Percentiles rank a stretch among this genome's conserved stretches.
These are phyloP conservation scores for Vigna mungo DNA, from an alignment of 306 rosid species.

Conservation along the genomic window DNA sequence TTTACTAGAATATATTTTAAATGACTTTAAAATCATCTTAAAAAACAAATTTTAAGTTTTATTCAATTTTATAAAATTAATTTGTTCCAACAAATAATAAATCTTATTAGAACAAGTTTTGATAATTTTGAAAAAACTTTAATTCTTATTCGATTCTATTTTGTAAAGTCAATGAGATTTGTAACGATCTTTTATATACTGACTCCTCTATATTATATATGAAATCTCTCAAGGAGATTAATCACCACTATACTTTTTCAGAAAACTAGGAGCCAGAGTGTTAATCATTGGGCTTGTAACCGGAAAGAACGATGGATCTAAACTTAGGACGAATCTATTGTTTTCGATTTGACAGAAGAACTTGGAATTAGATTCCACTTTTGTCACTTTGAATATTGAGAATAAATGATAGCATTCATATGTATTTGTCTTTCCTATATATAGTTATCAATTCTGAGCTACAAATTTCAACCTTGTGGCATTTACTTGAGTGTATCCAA, in stretches of 20 bases:
- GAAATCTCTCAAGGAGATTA: no score
- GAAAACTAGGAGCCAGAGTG: neutral
- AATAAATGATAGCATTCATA: neutral
- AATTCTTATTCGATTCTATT: no score
- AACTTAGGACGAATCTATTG: neutral
- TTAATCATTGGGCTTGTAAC: neutral
- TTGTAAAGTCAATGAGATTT: no score
- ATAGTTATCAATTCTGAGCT: neutral
- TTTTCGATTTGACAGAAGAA: slow-evolving; percentile 28
- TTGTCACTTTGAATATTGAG: neutral
- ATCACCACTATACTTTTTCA: neutral
- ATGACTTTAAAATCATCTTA: no score
- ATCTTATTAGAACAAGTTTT: no score
- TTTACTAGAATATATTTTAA: no score
- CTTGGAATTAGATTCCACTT: slow-evolving; percentile 48
- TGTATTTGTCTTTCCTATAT: neutral
- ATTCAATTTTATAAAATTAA: no score
- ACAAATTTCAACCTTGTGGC: neutral
- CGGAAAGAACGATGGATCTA: neutral
- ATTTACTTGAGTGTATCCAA: neutral
- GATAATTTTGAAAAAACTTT: no score
- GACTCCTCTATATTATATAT: no score
- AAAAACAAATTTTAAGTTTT: no score
- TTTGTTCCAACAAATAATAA: no score
- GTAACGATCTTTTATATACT: no score